Evolutionary conservation across 2,329 filamentous ascomycete genomes (phyloP).

Genomic region (Xylaria multiplex): DNA sequence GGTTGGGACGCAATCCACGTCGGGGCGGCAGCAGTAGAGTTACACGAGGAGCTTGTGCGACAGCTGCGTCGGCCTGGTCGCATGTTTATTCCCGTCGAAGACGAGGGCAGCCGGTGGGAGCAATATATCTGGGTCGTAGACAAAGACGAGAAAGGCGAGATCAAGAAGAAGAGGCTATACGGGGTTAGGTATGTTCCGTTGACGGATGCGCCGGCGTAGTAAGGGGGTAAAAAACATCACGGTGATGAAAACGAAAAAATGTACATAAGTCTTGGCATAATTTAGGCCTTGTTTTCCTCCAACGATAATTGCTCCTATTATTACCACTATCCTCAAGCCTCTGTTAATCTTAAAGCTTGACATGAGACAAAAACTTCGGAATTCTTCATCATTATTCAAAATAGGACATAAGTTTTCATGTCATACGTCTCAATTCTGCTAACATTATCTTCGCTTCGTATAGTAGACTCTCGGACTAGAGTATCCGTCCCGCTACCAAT

Average conservation of each 20-base stretch:
- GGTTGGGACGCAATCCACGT: slow-evolving; percentile 96
- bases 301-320: not conserved
- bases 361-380: slow-evolving; percentile 9
- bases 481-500: slow-evolving; percentile 21
- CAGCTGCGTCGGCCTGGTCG: slow-evolving; percentile 84
- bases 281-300: not conserved
- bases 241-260: too few species aligned
- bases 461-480: slow-evolving; percentile 12
- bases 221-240: too few species aligned
- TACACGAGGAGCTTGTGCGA: slow-evolving; percentile 77
- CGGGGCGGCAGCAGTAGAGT: slow-evolving; percentile 80
- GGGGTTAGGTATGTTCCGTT: slow-evolving; percentile 81
- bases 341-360: not conserved
- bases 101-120: slow-evolving; percentile 52
- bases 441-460: not conserved
- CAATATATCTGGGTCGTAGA: slow-evolving; percentile 81
- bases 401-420: slow-evolving; percentile 12
- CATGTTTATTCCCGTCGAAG: slow-evolving; percentile 81
- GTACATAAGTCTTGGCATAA: not conserved
- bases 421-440: not conserved
- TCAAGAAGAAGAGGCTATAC: slow-evolving; percentile 71
- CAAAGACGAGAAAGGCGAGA: slow-evolving; percentile 72
- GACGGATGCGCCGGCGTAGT: slow-evolving; percentile 70
- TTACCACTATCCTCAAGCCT: not conserved
- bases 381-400: slow-evolving; percentile 14